These are phyloP conservation scores for Rhizopogon rudus DNA, from an alignment of 768 basidiomycete species.

Conservation along the genomic window DNA sequence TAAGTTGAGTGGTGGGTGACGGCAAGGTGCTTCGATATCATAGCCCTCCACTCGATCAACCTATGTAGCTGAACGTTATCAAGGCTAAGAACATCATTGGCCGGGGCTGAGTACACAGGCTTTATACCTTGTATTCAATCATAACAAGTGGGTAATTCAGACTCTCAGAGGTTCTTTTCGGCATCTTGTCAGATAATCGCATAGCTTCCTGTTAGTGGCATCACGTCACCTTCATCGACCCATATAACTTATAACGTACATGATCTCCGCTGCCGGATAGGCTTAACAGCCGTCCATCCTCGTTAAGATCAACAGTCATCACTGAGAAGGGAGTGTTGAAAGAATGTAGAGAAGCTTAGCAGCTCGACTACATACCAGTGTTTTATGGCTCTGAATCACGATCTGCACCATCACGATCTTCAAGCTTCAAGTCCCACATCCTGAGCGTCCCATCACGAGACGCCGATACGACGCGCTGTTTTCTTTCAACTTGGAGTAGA, in stretches of 20 bases:
- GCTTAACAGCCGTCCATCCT: conserved; percentile 52
- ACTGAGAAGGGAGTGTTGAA: neutral
- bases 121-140: neutral
- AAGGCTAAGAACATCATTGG: neutral
- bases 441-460: conserved; percentile 95
- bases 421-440: conserved; percentile 69
- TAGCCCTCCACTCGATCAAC: no score
- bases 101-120: neutral
- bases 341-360: neutral
- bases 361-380: conserved; percentile 39
- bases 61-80: no score
- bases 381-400: conserved; percentile 82
- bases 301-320: conserved; percentile 48
- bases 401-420: conserved; percentile 76
- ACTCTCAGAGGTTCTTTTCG: no score
- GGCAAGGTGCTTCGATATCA: no score
- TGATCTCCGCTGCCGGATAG: conserved; percentile 69
- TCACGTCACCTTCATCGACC: neutral
- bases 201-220: neutral
- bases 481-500: conserved; percentile 79
- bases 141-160: no score
- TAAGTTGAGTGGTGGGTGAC: no score
- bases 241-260: conserved; percentile 34
- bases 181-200: neutral
- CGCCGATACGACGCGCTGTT: conserved; percentile 89